Evolutionary conservation across 768 basidiomycete species (phyloP).

Genomic region (Mycena haematopus): DNA sequence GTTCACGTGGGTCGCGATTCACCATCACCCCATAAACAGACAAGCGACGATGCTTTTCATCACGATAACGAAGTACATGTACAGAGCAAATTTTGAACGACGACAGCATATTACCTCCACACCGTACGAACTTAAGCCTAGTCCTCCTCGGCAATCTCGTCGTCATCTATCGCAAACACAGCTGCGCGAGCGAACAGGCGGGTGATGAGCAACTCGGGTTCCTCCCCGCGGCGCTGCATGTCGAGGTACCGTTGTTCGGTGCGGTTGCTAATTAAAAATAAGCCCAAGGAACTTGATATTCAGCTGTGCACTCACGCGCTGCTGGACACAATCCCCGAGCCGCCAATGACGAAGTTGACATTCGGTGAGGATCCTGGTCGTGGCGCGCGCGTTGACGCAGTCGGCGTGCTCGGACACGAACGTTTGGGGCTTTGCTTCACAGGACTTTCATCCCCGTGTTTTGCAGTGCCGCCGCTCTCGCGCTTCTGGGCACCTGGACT

Average conservation of each 20-base stretch:
- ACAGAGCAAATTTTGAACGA: background rate
- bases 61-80: too few species aligned
- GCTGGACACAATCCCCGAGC: background rate
- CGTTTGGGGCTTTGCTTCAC: too few species aligned
- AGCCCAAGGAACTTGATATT: background rate
- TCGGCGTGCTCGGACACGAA: too few species aligned
- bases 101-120: background rate
- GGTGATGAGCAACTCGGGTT: constrained; percentile 6
- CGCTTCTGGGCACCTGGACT: too few species aligned
- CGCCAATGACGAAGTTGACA: background rate
- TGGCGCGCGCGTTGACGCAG: too few species aligned
- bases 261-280: background rate
- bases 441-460: too few species aligned
- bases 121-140: too few species aligned
- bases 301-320: background rate
- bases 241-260: background rate
- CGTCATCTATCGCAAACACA: background rate
- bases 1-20: background rate
- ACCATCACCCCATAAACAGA: background rate
- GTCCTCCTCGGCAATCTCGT: background rate
- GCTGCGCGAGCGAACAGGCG: background rate
- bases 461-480: too few species aligned
- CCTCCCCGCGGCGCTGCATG: constrained; percentile 1
- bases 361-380: background rate
- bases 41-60: background rate